Percentiles rank a stretch among this genome's conserved stretches.
These are phyloP conservation scores for Auricularia auricula-judae DNA, from an alignment of 768 basidiomycete genomes.

Conservation along the genomic window DNA sequence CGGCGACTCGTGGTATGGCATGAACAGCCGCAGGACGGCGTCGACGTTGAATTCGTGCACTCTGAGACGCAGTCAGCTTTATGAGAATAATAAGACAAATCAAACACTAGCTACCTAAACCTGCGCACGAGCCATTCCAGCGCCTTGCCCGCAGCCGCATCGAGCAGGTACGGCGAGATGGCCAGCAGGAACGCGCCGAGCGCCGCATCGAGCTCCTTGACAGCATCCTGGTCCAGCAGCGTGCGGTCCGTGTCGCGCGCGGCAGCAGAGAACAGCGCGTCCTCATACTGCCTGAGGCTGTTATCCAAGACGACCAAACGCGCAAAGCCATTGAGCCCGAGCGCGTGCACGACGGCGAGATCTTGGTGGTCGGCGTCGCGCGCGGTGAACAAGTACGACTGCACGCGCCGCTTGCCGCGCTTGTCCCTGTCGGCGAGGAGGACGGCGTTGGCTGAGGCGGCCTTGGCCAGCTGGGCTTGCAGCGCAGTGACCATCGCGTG, in stretches of 20 bases:
- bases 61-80: conserved; percentile 29
- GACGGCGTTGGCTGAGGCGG: conserved; percentile 66
- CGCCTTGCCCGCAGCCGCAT: conserved; percentile 69
- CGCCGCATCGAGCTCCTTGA: conserved; percentile 46
- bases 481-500: conserved; percentile 53
- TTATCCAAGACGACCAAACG: conserved; percentile 58
- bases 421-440: conserved; percentile 51
- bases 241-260: conserved; percentile 72
- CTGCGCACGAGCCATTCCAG: conserved; percentile 92
- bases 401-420: conserved; percentile 44
- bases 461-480: conserved; percentile 68
- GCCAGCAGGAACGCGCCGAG: conserved; percentile 55
- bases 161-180: conserved; percentile 73
- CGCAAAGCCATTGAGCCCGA: conserved; percentile 67
- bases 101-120: conserved; percentile 54
- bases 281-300: conserved; percentile 49
- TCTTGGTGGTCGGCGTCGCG: conserved; percentile 78
- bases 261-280: conserved; percentile 66
- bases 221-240: conserved; percentile 50
- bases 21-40: conserved; percentile 63
- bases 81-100: neutral
- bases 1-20: conserved; percentile 90
- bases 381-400: conserved; percentile 84
- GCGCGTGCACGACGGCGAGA: conserved; percentile 72
- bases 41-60: conserved; percentile 90